phyloP scores from a whole-genome alignment of 2,329 filamentous ascomycete genomes.

The Cytospora paraplurivora region DNA sequence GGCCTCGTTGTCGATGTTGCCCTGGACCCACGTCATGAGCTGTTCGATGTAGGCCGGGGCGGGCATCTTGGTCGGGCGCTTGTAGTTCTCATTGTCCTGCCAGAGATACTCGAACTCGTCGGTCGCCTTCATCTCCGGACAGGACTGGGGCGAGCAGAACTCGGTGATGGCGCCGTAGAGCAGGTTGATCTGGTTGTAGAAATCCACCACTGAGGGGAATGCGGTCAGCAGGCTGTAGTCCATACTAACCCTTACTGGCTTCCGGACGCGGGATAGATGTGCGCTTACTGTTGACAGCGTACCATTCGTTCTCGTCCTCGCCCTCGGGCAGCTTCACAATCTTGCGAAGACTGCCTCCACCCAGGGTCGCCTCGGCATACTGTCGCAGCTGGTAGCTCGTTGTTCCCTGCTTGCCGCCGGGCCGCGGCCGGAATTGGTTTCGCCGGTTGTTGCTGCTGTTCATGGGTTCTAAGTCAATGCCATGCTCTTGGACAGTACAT shows the following conservation, averaged over 20 bases:
- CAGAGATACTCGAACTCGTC: slow-evolving; percentile 99
- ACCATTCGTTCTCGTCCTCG: slow-evolving; percentile 96
- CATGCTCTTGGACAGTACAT: not conserved
- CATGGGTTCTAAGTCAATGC: slow-evolving; percentile 6
- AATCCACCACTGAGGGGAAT: slow-evolving; percentile 81
- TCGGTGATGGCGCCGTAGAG: slow-evolving; percentile 98
- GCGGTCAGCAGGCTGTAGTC: not conserved
- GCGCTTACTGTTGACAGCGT: slow-evolving; percentile 87
- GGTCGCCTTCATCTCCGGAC: slow-evolving; percentile 99
- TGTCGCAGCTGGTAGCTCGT: slow-evolving; percentile 90
- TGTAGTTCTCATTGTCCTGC: slow-evolving; percentile 94
- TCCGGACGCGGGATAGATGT: not conserved
- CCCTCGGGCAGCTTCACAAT: slow-evolving; percentile 96
- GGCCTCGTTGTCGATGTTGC: slow-evolving; percentile 91
- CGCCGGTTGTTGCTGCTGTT: slow-evolving; percentile 80
- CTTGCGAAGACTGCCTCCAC: slow-evolving; percentile 91
- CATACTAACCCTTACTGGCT: not conserved
- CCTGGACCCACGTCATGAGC: slow-evolving; percentile 94
- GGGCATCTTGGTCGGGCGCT: slow-evolving; percentile 96
- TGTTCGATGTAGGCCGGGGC: slow-evolving; percentile 98
- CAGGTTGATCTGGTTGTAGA: slow-evolving; percentile 99
- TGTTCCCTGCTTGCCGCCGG: slow-evolving; percentile 79
- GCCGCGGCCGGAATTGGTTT: slow-evolving; percentile 88
- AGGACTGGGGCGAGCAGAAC: slow-evolving; percentile 96
- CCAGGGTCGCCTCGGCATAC: slow-evolving; percentile 95